phyloP scores from a whole-genome alignment of 176 grass and related monocot species.

The Cenchrus americanus region DNA sequence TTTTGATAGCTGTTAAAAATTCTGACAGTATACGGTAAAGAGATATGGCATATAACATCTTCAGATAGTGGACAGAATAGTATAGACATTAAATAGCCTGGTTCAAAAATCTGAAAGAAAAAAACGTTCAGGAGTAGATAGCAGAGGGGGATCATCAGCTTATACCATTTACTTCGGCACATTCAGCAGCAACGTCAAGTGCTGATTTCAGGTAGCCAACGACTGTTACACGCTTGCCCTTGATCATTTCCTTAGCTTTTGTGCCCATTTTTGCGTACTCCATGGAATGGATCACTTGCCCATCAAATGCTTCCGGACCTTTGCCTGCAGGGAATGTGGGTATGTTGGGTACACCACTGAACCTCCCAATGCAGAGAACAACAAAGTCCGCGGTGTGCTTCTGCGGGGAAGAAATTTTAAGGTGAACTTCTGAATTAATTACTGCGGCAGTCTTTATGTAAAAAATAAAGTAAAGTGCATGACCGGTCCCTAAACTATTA shows the following conservation, averaged over 20 bases:
- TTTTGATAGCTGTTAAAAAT: neutral
- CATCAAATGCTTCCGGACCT: conserved; percentile 56
- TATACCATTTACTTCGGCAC: conserved; percentile 50
- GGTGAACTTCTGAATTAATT: neutral
- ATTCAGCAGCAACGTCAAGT: conserved; percentile 55
- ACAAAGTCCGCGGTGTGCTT: conserved; percentile 30
- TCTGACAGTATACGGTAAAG: no score
- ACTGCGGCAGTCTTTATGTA: neutral
- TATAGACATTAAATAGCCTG: no score
- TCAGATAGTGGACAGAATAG: no score
- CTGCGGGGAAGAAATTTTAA: neutral
- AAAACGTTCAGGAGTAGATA: no score
- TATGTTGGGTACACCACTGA: conserved; percentile 52
- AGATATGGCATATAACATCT: no score
- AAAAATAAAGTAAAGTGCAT: no score
- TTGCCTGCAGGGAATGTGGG: conserved; percentile 40
- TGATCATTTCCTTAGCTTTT: conserved; percentile 42
- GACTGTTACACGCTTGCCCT: conserved; percentile 52
- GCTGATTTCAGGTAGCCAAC: conserved; percentile 67
- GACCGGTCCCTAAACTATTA: no score
- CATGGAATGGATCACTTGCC: conserved; percentile 52
- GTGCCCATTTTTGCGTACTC: conserved; percentile 61
- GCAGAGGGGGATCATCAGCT: no score
- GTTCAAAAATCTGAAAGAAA: no score
- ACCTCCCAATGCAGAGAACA: conserved; percentile 53